These are phyloP conservation scores for Capsicum rhomboideum DNA, from an alignment of 257 asterid genomes.

Conservation along the genomic window DNA sequence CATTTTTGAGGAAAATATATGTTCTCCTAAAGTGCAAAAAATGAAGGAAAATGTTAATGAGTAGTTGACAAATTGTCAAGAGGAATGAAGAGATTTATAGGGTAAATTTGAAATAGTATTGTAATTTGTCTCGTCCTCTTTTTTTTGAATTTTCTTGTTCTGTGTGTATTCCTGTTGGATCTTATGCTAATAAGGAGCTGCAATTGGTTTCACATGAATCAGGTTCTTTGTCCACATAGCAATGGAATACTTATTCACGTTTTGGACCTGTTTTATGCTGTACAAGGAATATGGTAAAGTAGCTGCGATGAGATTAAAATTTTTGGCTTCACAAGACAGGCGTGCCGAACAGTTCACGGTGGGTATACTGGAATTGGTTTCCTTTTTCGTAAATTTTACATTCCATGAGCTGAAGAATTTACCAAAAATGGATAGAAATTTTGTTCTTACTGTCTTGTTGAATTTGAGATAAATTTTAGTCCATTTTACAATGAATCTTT, in stretches of 20 bases:
- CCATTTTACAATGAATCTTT: neutral
- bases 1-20: neutral
- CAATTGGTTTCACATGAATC: constrained; percentile 21
- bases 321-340: constrained; percentile 76
- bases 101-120: neutral
- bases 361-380: constrained; percentile 19
- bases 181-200: constrained; percentile 11
- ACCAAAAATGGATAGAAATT: neutral
- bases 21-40: neutral
- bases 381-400: neutral
- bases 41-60: neutral
- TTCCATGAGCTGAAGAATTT: neutral
- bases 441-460: neutral
- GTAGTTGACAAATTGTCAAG: neutral
- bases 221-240: constrained; percentile 95
- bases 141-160: neutral
- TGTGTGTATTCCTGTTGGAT: neutral
- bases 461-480: neutral
- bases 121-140: neutral
- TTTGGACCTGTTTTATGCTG: constrained; percentile 87
- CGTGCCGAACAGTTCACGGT: constrained; percentile 96
- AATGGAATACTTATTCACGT: constrained; percentile 74
- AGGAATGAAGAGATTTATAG: neutral
- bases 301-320: constrained; percentile 75
- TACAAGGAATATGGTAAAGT: constrained; percentile 81